These are phyloP conservation scores for Suhomyces kilbournensis DNA, from an alignment of 805 yeast species.

Conservation along the genomic window DNA sequence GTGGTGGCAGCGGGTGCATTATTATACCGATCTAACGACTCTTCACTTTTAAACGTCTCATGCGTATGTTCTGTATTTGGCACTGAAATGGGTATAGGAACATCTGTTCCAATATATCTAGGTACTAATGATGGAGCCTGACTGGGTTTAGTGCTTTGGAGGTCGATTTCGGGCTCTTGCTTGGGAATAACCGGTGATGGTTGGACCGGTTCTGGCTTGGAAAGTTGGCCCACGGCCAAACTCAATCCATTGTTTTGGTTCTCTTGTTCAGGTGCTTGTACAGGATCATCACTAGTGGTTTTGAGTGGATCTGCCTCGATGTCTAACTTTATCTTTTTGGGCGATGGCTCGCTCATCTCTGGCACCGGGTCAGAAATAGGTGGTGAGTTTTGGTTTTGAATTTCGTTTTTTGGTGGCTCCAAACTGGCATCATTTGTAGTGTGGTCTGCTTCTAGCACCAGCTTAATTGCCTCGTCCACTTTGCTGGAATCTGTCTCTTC, in stretches of 20 bases:
- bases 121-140: not conserved
- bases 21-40: too few species aligned
- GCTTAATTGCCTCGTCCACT: not conserved
- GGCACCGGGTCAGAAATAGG: not conserved
- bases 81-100: not conserved
- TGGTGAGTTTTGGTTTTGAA: not conserved
- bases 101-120: not conserved
- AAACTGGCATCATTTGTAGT: not conserved
- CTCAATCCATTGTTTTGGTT: not conserved
- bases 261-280: not conserved
- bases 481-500: not conserved
- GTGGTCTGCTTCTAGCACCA: not conserved
- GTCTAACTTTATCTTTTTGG: conserved; percentile 1
- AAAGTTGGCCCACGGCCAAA: not conserved
- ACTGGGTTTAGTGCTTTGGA: not conserved
- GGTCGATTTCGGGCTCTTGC: not conserved
- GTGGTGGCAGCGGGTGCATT: not conserved
- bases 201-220: not conserved
- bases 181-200: not conserved
- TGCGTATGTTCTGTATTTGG: not conserved
- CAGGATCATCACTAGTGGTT: not conserved
- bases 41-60: not conserved
- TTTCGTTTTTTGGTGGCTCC: not conserved
- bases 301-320: not conserved
- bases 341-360: not conserved